Evolutionary conservation across 2,329 filamentous ascomycete genomes (phyloP).

Genomic region (Ceratocystis smalleyi): DNA sequence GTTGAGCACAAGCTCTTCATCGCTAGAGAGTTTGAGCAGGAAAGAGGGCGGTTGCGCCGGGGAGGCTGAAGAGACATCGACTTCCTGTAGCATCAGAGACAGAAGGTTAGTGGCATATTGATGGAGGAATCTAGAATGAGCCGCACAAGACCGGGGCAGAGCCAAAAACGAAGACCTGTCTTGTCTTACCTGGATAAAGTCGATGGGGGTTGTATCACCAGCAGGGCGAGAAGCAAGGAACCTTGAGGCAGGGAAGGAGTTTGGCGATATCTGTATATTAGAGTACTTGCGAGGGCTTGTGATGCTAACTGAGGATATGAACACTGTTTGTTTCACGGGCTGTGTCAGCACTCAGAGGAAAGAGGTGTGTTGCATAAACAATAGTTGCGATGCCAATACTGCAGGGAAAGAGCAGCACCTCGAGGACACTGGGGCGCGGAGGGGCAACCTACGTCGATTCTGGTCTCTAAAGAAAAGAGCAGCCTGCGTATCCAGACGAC

Average conservation of each 20-base stretch:
- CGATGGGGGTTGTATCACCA: conserved; percentile 61
- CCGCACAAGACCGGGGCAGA: conserved; percentile 12
- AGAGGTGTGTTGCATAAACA: neutral
- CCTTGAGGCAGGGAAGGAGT: conserved; percentile 71
- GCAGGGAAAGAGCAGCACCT: neutral
- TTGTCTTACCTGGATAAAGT: conserved; percentile 72
- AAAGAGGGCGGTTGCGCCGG: conserved; percentile 31
- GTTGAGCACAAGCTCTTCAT: conserved; percentile 83
- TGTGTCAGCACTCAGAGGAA: neutral
- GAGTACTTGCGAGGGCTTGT: conserved; percentile 64
- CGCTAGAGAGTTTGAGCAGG: conserved; percentile 71
- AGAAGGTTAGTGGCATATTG: neutral
- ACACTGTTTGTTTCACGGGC: conserved; percentile 42
- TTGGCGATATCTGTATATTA: conserved; percentile 64
- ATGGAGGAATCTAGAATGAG: neutral
- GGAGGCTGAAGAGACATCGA: neutral
- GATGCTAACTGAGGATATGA: conserved; percentile 68
- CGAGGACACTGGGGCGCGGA: neutral
- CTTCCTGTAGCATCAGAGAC: neutral
- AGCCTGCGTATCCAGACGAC: conserved; percentile 69
- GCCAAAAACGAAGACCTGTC: conserved; percentile 19
- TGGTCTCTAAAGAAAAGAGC: conserved; percentile 79
- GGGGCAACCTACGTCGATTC: conserved; percentile 55
- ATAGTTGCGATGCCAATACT: neutral
- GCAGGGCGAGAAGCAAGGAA: conserved; percentile 55